A percentile compares a stretch with the other conserved stretches of the same genome.
Evolutionary conservation across 2,329 filamentous ascomycete species (phyloP).

Genomic region (Endothia cerciana): DNA sequence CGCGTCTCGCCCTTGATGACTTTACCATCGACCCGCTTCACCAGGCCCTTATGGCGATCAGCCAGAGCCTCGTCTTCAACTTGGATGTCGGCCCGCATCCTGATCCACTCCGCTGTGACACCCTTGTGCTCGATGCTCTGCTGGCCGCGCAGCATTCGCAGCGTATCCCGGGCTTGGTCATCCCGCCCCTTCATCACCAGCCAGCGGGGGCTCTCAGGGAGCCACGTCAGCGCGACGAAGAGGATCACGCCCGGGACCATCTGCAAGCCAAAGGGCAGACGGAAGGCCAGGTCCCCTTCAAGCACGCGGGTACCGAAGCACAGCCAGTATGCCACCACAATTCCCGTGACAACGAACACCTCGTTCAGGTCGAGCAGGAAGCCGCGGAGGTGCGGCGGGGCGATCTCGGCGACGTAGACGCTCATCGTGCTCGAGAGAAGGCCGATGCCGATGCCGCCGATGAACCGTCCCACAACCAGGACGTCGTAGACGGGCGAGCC

Average conservation of each 20-base stretch:
- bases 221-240: slow-evolving; percentile 29
- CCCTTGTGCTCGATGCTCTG: slow-evolving; percentile 32
- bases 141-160: slow-evolving; percentile 33
- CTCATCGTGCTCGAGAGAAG: slow-evolving; percentile 3
- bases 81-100: slow-evolving; percentile 38
- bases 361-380: slow-evolving; percentile 35
- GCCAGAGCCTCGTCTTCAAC: slow-evolving; percentile 28
- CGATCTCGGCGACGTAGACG: slow-evolving; percentile 35
- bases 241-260: slow-evolving; percentile 28
- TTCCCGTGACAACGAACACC: slow-evolving; percentile 27
- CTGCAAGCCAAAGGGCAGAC: slow-evolving; percentile 34
- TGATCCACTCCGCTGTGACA: slow-evolving; percentile 36
- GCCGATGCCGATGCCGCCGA: slow-evolving; percentile 7
- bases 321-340: slow-evolving; percentile 35
- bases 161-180: slow-evolving; percentile 31
- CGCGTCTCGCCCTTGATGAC: slow-evolving; percentile 33
- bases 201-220: slow-evolving; percentile 34
- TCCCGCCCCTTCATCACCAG: slow-evolving; percentile 32
- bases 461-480: neutral
- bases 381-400: slow-evolving; percentile 35
- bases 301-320: slow-evolving; percentile 27
- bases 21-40: no score
- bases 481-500: neutral
- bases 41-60: no score
- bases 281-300: slow-evolving; percentile 32